A percentile compares a stretch with the other conserved stretches of the same genome.
phyloP scores from a whole-genome alignment of 306 rosid genomes.

The Castanea crenata region DNA sequence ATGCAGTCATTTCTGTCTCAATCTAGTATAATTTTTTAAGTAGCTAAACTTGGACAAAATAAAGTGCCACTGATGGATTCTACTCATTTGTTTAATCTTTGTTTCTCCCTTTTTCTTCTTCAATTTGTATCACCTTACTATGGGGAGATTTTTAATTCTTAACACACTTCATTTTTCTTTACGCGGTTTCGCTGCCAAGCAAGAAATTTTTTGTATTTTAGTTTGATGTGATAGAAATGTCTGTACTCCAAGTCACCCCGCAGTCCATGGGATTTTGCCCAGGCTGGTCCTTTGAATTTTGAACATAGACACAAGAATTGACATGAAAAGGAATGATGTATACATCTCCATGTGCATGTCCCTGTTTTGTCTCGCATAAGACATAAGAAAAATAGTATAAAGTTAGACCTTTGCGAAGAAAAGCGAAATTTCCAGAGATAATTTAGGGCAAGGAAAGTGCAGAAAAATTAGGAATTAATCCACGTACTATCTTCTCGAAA shows the following conservation, averaged over 20 bases:
- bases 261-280: slow-evolving; percentile 28
- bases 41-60: too few species aligned
- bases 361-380: slow-evolving; percentile 25
- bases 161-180: too few species aligned
- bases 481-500: too few species aligned
- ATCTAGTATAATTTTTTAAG: too few species aligned
- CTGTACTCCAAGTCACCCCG: slow-evolving; percentile 2
- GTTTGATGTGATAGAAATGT: slow-evolving; percentile 34
- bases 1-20: too few species aligned
- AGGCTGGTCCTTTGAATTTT: slow-evolving; percentile 16
- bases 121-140: slow-evolving; percentile 5
- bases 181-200: slow-evolving; percentile 45
- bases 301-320: neutral
- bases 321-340: neutral
- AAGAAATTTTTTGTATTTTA: slow-evolving; percentile 16
- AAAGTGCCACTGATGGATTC: too few species aligned
- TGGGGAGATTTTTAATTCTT: neutral
- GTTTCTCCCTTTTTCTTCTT: neutral
- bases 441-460: too few species aligned
- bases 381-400: neutral
- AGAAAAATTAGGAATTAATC: neutral
- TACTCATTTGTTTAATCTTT: too few species aligned
- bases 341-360: slow-evolving; percentile 40
- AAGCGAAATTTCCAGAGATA: neutral
- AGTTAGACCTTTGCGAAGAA: neutral